These are phyloP conservation scores for Paraurostyla sp. DNA, from an alignment of 73 alveolate species.

Conservation along the genomic window DNA sequence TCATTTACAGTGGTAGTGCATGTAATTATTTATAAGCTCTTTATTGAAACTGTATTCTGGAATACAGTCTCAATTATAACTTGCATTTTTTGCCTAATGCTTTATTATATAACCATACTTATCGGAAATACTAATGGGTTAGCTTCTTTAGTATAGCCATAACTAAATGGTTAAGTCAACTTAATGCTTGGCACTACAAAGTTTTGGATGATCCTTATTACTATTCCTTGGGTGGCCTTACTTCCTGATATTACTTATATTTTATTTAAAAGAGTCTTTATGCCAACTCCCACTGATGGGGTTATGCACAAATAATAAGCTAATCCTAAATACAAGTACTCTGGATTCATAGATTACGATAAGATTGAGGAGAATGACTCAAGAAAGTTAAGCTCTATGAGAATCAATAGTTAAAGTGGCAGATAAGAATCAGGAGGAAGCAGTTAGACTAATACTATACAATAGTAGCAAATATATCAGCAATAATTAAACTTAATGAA, in stretches of 20 bases:
- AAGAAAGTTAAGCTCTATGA: too few species aligned
- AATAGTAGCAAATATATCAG: too few species aligned
- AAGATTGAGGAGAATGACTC: too few species aligned
- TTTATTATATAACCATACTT: constrained; percentile 62
- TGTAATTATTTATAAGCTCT: constrained; percentile 84
- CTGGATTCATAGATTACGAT: constrained; percentile 43
- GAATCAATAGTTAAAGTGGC: too few species aligned
- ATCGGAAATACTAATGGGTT: constrained; percentile 55
- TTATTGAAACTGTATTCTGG: constrained; percentile 86
- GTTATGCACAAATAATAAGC: constrained; percentile 38
- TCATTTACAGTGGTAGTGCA: constrained; percentile 88
- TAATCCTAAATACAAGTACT: constrained; percentile 46
- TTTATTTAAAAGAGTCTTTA: constrained; percentile 27
- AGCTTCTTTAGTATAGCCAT: constrained; percentile 74
- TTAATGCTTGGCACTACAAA: constrained; percentile 41
- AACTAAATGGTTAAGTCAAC: constrained; percentile 67
- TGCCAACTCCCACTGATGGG: constrained; percentile 66
- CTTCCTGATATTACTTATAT: constrained; percentile 70
- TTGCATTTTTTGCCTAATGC: constrained; percentile 29
- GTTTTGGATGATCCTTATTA: constrained; percentile 56
- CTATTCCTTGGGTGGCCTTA: constrained; percentile 70
- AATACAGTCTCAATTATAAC: constrained; percentile 61
- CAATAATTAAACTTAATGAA: too few species aligned
- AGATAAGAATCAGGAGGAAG: too few species aligned
- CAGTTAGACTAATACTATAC: too few species aligned